Base-by-base conservation (phyloP, 2,329 filamentous ascomycete genomes). In the Neocucurbitaria cava region DNA sequence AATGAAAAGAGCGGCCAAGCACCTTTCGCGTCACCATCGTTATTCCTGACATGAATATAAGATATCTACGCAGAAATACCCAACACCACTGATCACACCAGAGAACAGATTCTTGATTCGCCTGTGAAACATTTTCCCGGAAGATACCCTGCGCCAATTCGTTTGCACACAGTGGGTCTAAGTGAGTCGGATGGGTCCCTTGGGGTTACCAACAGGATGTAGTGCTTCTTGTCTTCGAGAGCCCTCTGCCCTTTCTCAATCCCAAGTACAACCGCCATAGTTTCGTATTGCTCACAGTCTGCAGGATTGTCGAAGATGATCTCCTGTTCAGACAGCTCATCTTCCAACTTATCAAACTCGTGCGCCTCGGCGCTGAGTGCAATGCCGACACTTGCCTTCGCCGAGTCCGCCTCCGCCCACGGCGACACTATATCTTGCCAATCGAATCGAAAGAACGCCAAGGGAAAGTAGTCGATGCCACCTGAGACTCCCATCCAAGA, bases 401-500 rank as follows among this genome's bases (percentile, higher is more conserved):
- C 9, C 5, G 24, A 26, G 5, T 5, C 9, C 5, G 24, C 24
- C 4, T 39, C 13, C 17, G 7, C 11, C 31, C 56, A 57, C 3
- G 52, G 47, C 3, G 56, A 39, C 39, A 49, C 21, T 6, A 65
- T 13, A 1, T 59, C 52, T 38, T 61, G 39, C 63, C 63, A 66
- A 9, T 61, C 55, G 3, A 39, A 46, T 3, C 30, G n/a, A 1
- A 31, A n/a, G n/a, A 54, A 65, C 0, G 33, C 10, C 40, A 26
- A 7, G 50, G 46, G 9, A 4, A 60, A 11, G 20, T 65, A 65
- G 20, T 62, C 49, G 21, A 65, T 64, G 6, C 56, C 59, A 20
- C 62, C 62, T 5, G 43, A 50, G 21, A 56, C 56, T 24, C 52
- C 52, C 61, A 61, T 63, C 58, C 61, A 61, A 5, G 56, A 59